A percentile compares a stretch with the other conserved stretches of the same genome.
phyloP scores from a whole-genome alignment of 2,329 filamentous ascomycete genomes.

The Coniochaeta sp. region DNA sequence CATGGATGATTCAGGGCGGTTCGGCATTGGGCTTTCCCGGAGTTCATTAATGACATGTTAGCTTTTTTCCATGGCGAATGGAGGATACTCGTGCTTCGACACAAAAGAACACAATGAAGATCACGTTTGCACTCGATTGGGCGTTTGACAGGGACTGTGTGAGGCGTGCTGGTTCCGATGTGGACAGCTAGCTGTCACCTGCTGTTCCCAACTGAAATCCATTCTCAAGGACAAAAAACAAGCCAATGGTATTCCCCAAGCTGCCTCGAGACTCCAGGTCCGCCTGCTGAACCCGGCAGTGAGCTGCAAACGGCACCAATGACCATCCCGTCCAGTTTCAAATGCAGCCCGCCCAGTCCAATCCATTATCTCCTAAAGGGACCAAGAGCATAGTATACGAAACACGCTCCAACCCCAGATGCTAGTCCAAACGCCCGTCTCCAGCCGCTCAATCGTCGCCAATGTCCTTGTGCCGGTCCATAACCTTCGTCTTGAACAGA shows the following conservation, averaged over 20 bases:
- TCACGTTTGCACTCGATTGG: not conserved
- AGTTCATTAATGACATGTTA: constrained; percentile 33
- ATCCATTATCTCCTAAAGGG: not conserved
- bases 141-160: no score
- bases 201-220: not conserved
- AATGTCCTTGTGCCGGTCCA: constrained; percentile 54
- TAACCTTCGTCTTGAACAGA: constrained; percentile 77
- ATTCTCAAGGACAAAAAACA: constrained; percentile 4
- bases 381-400: not conserved
- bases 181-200: no score
- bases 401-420: constrained; percentile 11
- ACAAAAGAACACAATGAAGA: not conserved
- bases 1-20: constrained; percentile 32
- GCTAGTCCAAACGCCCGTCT: constrained; percentile 1
- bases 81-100: constrained; percentile 21
- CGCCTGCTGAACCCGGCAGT: not conserved
- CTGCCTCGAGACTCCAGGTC: not conserved
- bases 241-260: constrained; percentile 10
- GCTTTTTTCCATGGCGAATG: constrained; percentile 33
- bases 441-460: constrained; percentile 48
- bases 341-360: constrained; percentile 14
- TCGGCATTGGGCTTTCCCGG: constrained; percentile 37
- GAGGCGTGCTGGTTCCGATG: no score
- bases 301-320: not conserved
- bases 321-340: constrained; percentile 10